Percentiles rank a stretch among this genome's conserved stretches.
These are phyloP conservation scores for Jamesozyma lodderae DNA, from an alignment of 805 yeast species.

Conservation along the genomic window DNA sequence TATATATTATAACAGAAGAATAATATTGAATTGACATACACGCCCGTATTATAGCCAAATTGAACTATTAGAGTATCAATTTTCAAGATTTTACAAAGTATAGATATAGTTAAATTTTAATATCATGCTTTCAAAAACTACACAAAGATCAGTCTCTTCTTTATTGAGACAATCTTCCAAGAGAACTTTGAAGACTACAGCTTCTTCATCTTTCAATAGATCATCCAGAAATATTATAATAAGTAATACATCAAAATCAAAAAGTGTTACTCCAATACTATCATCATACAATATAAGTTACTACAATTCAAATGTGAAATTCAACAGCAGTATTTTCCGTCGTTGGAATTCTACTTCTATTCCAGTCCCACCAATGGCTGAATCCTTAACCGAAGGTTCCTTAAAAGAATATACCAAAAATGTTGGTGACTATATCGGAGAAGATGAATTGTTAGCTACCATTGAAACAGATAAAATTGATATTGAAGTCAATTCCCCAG, in stretches of 20 bases:
- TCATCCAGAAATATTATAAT: not conserved
- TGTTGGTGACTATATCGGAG: conserved; percentile 81
- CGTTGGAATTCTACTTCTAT: conserved; percentile 43
- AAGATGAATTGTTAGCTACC: conserved; percentile 88
- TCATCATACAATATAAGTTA: not conserved
- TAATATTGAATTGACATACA: too few relatives aligned
- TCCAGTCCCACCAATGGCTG: conserved; percentile 98
- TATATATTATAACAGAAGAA: too few relatives aligned
- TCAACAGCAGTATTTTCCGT: not conserved
- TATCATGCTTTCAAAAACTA: conserved; percentile 3
- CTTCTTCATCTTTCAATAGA: not conserved
- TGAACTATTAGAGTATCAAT: too few relatives aligned
- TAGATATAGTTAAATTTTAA: too few relatives aligned
- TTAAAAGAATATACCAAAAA: conserved; percentile 57
- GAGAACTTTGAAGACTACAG: conserved; percentile 1
- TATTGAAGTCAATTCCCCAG: conserved; percentile 92
- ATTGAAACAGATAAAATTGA: conserved; percentile 98
- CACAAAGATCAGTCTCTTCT: conserved; percentile 3
- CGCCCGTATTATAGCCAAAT: too few relatives aligned
- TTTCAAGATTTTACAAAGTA: too few relatives aligned
- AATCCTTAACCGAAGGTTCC: conserved; percentile 95
- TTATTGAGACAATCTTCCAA: not conserved
- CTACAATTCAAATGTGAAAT: conserved; percentile 2
- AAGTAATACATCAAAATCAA: not conserved
- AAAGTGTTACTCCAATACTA: not conserved